Evolutionary conservation across 2,329 filamentous ascomycete species (phyloP), one percentile per base, ranked within the genome.

Genomic region (Akanthomyces dipterigenus): DNA sequence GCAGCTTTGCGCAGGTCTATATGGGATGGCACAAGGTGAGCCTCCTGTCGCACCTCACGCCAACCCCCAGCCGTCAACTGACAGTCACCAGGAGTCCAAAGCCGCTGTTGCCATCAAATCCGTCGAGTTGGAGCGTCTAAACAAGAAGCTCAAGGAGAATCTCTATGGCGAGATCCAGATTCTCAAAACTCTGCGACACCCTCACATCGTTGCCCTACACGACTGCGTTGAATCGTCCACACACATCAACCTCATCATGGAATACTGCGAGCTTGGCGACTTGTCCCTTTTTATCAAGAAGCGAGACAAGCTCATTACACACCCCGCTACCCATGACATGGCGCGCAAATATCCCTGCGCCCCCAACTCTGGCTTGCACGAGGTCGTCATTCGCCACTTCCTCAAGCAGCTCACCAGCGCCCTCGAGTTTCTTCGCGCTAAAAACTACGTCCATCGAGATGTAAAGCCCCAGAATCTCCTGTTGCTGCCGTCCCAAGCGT

Each of bases 401-500:
- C 80, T 96, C 62, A 96, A 98, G 75, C 95, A 99, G 75, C 88
- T 99, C 57, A 84, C 90, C 36, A 97, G 93, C 73, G 93, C 95
- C 5, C 81, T 99, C 64, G 85, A 93, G 72, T 99, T 98, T 70
- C 80, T 99, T 58, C 86, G 93, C 60, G 83, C 86, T 63, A 86
- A 88, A 67, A 92, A 96, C 72, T 89, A 96, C 68, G 92, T 99
- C 55, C 95, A 99, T 77, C 90, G 95, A 67, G 95, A 99, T 72
- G 89, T 99, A 69, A 99, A 99, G 73, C 95, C 95, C 5, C 95
- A 99, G 72, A 99, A 99, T 69, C 83, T 99, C 5, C 82, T 99
- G 1, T 82, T 99, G 20, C 88, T 96, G 50, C 95, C 95, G 2
- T 90, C 93, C 1, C 80, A 86, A 7, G 86, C 86, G 55, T 95